Conservation (phyloP, 495 filamentous ascomycete genomes). For the Schizothecium vesticola region DNA sequence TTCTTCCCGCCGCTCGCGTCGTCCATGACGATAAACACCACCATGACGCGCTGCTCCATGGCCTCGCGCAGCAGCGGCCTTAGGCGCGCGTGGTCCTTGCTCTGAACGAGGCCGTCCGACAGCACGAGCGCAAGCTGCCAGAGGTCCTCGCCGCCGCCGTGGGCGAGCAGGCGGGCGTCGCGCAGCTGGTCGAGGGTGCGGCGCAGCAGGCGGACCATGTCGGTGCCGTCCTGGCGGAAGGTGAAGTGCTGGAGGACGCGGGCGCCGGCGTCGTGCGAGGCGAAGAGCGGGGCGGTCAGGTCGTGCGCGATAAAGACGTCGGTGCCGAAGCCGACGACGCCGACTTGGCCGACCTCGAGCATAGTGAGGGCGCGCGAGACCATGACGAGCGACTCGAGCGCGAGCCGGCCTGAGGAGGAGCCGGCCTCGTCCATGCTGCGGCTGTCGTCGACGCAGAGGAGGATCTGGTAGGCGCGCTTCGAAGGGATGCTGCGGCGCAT, state of each 20-base stretch:
- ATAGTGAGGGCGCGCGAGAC: slow-evolving; percentile 77
- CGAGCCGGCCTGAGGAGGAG: slow-evolving; percentile 60
- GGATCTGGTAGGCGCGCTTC: slow-evolving; percentile 92
- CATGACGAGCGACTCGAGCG: slow-evolving; percentile 88
- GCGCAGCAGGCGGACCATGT: slow-evolving; percentile 72
- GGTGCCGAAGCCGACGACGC: slow-evolving; percentile 83
- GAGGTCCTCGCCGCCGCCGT: slow-evolving; percentile 66
- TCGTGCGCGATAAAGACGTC: slow-evolving; percentile 82
- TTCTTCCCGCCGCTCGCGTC: slow-evolving; percentile 47
- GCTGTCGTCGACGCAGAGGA: slow-evolving; percentile 94
- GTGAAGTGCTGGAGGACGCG: slow-evolving; percentile 77
- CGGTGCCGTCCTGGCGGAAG: slow-evolving; percentile 78
- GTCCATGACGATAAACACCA: slow-evolving; percentile 95
- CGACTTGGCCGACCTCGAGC: slow-evolving; percentile 88
- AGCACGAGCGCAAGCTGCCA: slow-evolving; percentile 95
- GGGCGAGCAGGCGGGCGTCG: slow-evolving; percentile 56
- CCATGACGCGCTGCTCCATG: slow-evolving; percentile 91
- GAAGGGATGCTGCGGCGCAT: slow-evolving; percentile 86
- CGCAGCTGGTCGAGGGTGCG: slow-evolving; percentile 77
- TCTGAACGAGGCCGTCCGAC: slow-evolving; percentile 85
- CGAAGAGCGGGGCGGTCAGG: slow-evolving; percentile 67
- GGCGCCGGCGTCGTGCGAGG: slow-evolving; percentile 76
- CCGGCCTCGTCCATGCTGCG: slow-evolving; percentile 73
- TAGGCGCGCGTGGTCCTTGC: slow-evolving; percentile 70
- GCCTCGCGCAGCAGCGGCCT: slow-evolving; percentile 76